Evolutionary conservation across 208 protist species (phyloP).

Genomic region (Trypanosoma mega): DNA sequence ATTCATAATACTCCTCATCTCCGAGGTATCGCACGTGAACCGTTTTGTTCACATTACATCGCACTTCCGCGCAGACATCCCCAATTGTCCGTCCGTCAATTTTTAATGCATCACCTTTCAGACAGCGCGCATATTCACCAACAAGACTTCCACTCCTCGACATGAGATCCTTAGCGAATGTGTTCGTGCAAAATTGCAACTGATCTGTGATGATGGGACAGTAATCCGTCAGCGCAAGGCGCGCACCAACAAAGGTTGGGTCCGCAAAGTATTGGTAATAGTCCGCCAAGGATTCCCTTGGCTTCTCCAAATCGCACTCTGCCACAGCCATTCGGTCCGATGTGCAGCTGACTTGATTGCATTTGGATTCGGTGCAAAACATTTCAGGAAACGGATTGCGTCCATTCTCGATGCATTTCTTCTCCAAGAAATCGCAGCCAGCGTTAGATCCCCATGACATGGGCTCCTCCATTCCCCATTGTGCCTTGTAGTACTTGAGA

Average conservation of each 20-base stretch:
- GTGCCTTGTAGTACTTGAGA: constrained; percentile 25
- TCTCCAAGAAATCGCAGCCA: constrained; percentile 22
- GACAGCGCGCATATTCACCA: background rate
- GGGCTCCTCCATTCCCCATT: constrained; percentile 26
- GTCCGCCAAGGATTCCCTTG: too few relatives aligned
- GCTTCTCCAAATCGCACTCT: constrained; percentile 4
- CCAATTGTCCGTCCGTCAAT: background rate
- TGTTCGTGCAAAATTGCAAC: too few relatives aligned
- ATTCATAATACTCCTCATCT: background rate
- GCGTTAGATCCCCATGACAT: constrained; percentile 22
- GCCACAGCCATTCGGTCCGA: constrained; percentile 23
- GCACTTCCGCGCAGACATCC: constrained; percentile 1
- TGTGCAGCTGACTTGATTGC: constrained; percentile 22
- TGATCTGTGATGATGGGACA: too few relatives aligned
- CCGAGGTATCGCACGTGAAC: background rate
- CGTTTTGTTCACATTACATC: background rate
- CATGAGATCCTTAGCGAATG: too few relatives aligned
- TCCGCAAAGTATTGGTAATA: background rate
- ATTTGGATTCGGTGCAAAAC: constrained; percentile 26
- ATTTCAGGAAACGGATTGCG: constrained; percentile 19
- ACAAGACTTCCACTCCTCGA: background rate
- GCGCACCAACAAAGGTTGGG: too few relatives aligned
- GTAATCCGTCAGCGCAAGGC: too few relatives aligned
- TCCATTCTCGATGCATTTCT: constrained; percentile 19
- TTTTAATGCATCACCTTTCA: constrained; percentile 1